phyloP scores from a whole-genome alignment of 805 yeast genomes.

The Huiozyma naganishii region DNA sequence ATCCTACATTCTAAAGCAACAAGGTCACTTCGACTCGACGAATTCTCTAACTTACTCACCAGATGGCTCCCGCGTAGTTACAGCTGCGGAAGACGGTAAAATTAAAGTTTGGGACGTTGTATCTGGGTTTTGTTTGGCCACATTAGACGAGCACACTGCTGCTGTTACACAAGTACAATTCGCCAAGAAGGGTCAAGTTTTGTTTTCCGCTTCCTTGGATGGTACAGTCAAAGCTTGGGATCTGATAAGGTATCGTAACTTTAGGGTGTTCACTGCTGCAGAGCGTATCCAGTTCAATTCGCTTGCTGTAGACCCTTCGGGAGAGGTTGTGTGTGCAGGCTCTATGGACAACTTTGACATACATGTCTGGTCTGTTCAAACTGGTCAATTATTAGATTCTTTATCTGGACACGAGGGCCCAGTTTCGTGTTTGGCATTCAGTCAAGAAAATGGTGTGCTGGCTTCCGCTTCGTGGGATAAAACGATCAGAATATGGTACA shows the following conservation, averaged over 20 bases:
- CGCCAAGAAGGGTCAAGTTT: conserved; percentile 80
- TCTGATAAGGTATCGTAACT: conserved; percentile 81
- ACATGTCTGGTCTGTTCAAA: conserved; percentile 95
- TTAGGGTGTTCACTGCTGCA: conserved; percentile 88
- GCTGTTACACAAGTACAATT: conserved; percentile 82
- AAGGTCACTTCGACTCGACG: conserved; percentile 90
- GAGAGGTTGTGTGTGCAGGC: conserved; percentile 94
- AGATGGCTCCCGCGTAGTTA: conserved; percentile 84
- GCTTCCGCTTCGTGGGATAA: conserved; percentile 97
- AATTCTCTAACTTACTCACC: conserved; percentile 83
- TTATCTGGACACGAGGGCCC: conserved; percentile 95
- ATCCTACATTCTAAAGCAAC: conserved; percentile 88
- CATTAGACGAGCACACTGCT: conserved; percentile 83
- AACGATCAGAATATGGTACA: conserved; percentile 85
- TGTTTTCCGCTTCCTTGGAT: conserved; percentile 85
- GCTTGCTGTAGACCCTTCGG: conserved; percentile 92
- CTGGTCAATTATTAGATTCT: conserved; percentile 80
- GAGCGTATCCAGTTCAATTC: conserved; percentile 78
- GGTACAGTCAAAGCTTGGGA: conserved; percentile 99
- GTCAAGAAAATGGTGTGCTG: conserved; percentile 60
- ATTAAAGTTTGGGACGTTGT: conserved; percentile 92
- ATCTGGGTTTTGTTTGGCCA: conserved; percentile 86
- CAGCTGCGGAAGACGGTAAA: conserved; percentile 95
- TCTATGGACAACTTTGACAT: conserved; percentile 82
- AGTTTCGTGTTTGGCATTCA: conserved; percentile 76